Base-by-base conservation (phyloP, 2,329 filamentous ascomycete species). In the Septoria linicola region DNA sequence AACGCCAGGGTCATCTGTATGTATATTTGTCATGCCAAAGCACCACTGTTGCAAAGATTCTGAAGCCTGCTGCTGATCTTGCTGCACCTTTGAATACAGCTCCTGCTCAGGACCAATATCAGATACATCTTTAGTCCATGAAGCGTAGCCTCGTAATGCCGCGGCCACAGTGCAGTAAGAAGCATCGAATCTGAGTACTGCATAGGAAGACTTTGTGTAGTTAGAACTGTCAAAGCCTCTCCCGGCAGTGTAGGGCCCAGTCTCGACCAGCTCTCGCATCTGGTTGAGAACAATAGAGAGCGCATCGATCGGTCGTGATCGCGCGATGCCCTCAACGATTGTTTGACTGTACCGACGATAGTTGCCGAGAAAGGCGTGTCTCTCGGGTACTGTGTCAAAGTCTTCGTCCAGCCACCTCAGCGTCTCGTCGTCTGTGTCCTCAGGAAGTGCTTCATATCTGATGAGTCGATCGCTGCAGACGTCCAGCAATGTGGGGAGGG, bases 331-430 rank as follows among this genome's bases (percentile, higher is more conserved):
- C 70, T 97, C 92, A 49, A 99, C 89, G 20, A 96, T 81, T 53
- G 88, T 85, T 2, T 85, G 84, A 68, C 90, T 93, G 65, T 96
- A 97, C 53, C 93, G 82, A 32, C 93, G 81, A 69, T 99, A 99
- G 66, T 99, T 97, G 3, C 92, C 90, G 8, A 97, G 79, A 68
- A 99, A 99, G 1, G 90, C 89, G 71, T 99, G 93, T 19, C 90
- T 82, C 68, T 99, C 93, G 0, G 93, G 93, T 16, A 92, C 77
- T 0, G 92, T 97, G 65, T 99, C 93, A 49, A 96, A 95, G 66
- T 99, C 93, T 65, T 97, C 91, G 63, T 90, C 79, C 1, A 99
- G 77, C 59, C 96, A 93, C 8, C 89, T 75, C 52, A 90, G 80
- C 0, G 87, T 91, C 1, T 88, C 79, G 61, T 96, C 85, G 40